A percentile compares a stretch with the other conserved stretches of the same genome.
Conservation (phyloP, 192 early-diverging fungal species). For the Gaertneriomyces semiglobifer region DNA sequence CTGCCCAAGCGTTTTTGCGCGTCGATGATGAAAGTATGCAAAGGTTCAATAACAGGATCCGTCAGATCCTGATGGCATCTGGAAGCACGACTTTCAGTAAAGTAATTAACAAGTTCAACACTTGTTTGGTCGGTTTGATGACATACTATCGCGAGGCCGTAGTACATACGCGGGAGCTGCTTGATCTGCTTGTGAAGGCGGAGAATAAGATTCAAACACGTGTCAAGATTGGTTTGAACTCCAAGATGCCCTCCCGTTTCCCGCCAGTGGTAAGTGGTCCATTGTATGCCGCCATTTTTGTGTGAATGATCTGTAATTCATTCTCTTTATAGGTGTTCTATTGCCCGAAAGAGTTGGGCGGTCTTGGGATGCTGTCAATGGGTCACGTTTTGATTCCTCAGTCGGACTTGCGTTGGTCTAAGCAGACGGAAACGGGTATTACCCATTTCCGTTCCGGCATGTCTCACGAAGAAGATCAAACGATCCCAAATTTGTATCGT, state of each 20-base stretch:
- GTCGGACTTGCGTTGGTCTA: slow-evolving; percentile 92
- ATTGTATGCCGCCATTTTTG: not conserved
- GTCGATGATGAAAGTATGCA: slow-evolving; percentile 92
- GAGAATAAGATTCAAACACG: slow-evolving; percentile 99
- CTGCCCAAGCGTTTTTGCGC: slow-evolving; percentile 94
- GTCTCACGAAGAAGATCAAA: slow-evolving; percentile 94
- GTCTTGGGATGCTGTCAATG: slow-evolving; percentile 98
- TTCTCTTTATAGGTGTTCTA: slow-evolving; percentile 40
- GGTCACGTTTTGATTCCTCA: slow-evolving; percentile 98
- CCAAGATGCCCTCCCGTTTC: slow-evolving; percentile 97
- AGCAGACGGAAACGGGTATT: slow-evolving; percentile 94
- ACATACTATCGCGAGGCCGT: slow-evolving; percentile 98
- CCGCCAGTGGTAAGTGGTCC: slow-evolving; percentile 85
- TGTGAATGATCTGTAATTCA: not conserved
- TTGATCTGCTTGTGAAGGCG: slow-evolving; percentile 95
- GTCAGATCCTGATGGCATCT: slow-evolving; percentile 97
- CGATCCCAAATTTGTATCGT: slow-evolving; percentile 96
- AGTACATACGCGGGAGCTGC: slow-evolving; percentile 91
- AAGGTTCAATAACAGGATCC: slow-evolving; percentile 91
- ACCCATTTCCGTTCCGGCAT: slow-evolving; percentile 98
- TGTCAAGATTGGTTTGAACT: slow-evolving; percentile 99
- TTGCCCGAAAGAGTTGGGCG: slow-evolving; percentile 91
- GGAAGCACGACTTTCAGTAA: slow-evolving; percentile 97
- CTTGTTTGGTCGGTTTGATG: slow-evolving; percentile 89
- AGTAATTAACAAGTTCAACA: slow-evolving; percentile 93